Evolutionary conservation across 164 flowering plant genomes (phyloP), one percentile per base, ranked within the genome.

Genomic region (Piper longum): DNA sequence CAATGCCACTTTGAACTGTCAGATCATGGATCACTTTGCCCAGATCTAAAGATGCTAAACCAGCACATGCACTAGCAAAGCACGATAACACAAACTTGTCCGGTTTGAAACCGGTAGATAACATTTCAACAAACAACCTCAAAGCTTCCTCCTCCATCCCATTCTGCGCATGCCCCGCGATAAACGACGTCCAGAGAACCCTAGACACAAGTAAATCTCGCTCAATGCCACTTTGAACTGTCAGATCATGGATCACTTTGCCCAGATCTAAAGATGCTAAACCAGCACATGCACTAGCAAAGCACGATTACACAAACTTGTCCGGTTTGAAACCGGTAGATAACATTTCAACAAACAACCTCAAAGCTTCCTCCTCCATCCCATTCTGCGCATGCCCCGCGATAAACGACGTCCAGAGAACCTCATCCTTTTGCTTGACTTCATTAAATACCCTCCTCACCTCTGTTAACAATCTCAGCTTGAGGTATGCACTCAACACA

Each of bases 391-490:
- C 70, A 69, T 66, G 77, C 54, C 90, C 90, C 17, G 63, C 83
- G 4, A 80, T 78, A 85, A 83, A 75, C 12, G 81, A 74, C 3
- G 83, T 82, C 86, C 86, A 84, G 68, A 77, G 79, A 61, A 82
- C 71, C 55, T 60, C 65, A 18, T 82, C 83, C 64, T 67, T 84
- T 60, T 68, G 75, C 43, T 67, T 72, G 40, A 80, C 73, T 65
- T 59, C 71, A 39, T 36, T 17, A 60, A 82, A 84, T 26, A 70
- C 7, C 61, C 63, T 68, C 0, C 56, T 54, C 11, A 86, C 88
- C 52, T 79, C 81, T 16, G 70, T 78, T 42, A 80, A 16, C 45
- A 57, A 16, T 60, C 84, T 79, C 59, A 42, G 54, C 44, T 71
- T 73, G 61, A 76, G 60, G 57, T 67, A 70, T n/a, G 84, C 88